Percentiles rank a stretch among this genome's conserved stretches.
These are phyloP conservation scores for Nicotiana noctiflora DNA, from an alignment of 257 asterid genomes.

Conservation along the genomic window DNA sequence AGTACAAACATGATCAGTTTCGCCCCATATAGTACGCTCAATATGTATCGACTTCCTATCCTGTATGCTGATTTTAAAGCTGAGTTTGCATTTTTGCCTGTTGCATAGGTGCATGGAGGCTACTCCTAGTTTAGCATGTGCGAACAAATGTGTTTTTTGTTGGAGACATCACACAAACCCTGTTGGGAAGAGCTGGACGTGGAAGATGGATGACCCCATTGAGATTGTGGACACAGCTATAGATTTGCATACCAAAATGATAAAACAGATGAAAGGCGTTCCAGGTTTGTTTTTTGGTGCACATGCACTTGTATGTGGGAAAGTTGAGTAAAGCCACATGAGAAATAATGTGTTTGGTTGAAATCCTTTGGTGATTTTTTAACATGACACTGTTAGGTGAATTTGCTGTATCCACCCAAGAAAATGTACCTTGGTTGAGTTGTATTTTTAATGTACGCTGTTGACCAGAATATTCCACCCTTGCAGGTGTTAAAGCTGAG, in stretches of 20 bases:
- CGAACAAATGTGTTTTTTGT: conserved; percentile 95
- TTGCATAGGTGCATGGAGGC: conserved; percentile 93
- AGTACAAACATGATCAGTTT: no score
- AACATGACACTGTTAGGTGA: background rate
- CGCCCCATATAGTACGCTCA: background rate
- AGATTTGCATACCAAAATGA: conserved; percentile 86
- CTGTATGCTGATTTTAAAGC: background rate
- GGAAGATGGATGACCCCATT: conserved; percentile 98
- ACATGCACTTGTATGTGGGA: conserved; percentile 1
- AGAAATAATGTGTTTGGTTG: background rate
- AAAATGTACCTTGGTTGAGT: background rate
- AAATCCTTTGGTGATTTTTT: background rate
- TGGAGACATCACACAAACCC: conserved; percentile 99
- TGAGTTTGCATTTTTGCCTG: background rate
- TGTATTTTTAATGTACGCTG: background rate
- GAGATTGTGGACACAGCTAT: conserved; percentile 83
- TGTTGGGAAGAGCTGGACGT: conserved; percentile 89
- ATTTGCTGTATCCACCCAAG: background rate
- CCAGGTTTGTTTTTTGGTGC: conserved; percentile 50
- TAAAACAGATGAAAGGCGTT: conserved; percentile 96
- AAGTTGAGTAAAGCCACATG: background rate
- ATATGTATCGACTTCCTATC: background rate
- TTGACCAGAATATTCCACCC: conserved; percentile 16
- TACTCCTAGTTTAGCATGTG: conserved; percentile 99
- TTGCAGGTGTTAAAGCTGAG: conserved; percentile 79